Base-by-base conservation (phyloP, 2,329 filamentous ascomycete species). In the Aspergillus fijiensis region DNA sequence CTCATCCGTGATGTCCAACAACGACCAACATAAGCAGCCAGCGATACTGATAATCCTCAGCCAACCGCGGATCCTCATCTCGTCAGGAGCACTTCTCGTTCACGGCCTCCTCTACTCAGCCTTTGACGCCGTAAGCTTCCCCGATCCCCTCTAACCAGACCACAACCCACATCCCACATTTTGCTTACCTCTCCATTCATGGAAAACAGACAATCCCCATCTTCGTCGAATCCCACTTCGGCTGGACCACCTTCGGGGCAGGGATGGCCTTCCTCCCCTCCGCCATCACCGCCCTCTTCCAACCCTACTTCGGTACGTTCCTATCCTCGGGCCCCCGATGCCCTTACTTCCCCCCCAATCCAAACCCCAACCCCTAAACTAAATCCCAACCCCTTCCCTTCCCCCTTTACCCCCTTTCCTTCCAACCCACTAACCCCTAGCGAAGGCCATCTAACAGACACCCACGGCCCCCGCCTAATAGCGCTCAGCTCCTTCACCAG, bases 401-500 rank as follows among this genome's bases (percentile, higher is more conserved):
- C 21, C 21, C 21, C 21, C 21, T 23, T 23, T 23, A 23, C 23
- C 23, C 4, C 4, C 23, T 23, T 21, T 21, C 21, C 21, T 21
- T 21, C 21, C 3, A 23, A 14, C 55, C 48, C 25, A 49, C 19
- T 27, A 25, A 33, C 45, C 25, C 47, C 50, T 21, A 23, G n/a
- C 51, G 73, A 69, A n/a, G 87, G 85, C 10, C 75, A 75, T 69
- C 68, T 81, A 50, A 76, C 76, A 25, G 84, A 87, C 72, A 80
- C 75, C 50, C 84, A 86, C 64, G 89, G 88, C 7, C 83, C 87
- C 1, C 83, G 87, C 31, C 88, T 84, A 78, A 80, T 85, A 9
- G 81, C 85, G 0, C 79, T 86, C 1, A 70, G 74, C 2, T 70
- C 73, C 3, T 91, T 91, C 67, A 65, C 85, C 2, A 65, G 85